Evolutionary conservation across 2,329 filamentous ascomycete genomes (phyloP).

Genomic region (Paecilomyces sp.): DNA sequence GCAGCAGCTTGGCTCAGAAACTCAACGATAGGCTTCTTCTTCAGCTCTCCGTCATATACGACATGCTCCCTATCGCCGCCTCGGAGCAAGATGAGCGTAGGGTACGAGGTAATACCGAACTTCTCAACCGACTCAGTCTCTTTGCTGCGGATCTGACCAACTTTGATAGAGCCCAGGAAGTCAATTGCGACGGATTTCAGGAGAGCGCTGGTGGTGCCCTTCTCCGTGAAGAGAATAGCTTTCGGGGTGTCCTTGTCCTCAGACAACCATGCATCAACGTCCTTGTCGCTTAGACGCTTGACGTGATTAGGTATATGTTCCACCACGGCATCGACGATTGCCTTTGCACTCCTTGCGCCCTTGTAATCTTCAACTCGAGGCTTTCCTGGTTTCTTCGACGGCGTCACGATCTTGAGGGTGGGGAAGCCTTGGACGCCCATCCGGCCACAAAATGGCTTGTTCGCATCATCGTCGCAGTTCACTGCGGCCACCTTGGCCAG

Average conservation of each 20-base stretch:
- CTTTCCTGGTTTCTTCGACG: constrained; percentile 70
- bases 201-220: constrained; percentile 77
- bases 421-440: constrained; percentile 94
- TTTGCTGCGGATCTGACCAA: constrained; percentile 80
- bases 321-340: constrained; percentile 76
- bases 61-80: constrained; percentile 61
- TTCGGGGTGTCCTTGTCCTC: constrained; percentile 65
- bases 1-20: constrained; percentile 74
- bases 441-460: constrained; percentile 77
- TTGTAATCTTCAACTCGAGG: constrained; percentile 88
- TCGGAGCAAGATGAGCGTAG: constrained; percentile 72
- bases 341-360: constrained; percentile 73
- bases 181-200: constrained; percentile 83
- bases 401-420: constrained; percentile 86
- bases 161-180: constrained; percentile 69
- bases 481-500: constrained; percentile 91
- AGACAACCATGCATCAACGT: constrained; percentile 65
- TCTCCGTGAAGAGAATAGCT: constrained; percentile 87
- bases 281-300: constrained; percentile 70
- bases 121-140: constrained; percentile 63
- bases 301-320: constrained; percentile 91
- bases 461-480: constrained; percentile 88
- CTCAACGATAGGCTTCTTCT: constrained; percentile 71
- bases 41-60: constrained; percentile 73
- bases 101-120: constrained; percentile 72